A percentile compares a stretch with the other conserved stretches of the same genome.
These are phyloP conservation scores for Urochloa ruziziensis DNA, from an alignment of 176 grass and related monocot genomes.

Conservation along the genomic window DNA sequence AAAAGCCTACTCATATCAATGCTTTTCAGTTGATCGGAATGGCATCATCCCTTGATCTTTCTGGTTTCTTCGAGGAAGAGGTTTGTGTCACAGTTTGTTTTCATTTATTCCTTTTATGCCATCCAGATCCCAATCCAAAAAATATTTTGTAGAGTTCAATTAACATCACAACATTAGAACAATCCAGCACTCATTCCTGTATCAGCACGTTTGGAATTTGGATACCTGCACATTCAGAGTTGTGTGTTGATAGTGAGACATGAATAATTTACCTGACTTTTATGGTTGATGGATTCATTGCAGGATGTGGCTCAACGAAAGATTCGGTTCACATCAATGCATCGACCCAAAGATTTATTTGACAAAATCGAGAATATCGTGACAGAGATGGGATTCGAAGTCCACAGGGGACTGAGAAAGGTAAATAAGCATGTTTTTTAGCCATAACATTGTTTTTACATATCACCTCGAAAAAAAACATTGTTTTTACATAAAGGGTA, in stretches of 20 bases:
- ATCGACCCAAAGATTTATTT: conserved; percentile 62
- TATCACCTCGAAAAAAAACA: too few relatives aligned
- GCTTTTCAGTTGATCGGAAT: conserved; percentile 94
- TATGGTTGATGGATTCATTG: conserved; percentile 18
- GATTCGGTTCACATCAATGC: conserved; percentile 74
- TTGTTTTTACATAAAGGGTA: neutral
- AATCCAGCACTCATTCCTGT: neutral
- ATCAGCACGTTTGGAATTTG: neutral
- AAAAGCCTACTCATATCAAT: conserved; percentile 64
- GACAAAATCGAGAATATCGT: conserved; percentile 57
- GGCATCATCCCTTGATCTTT: conserved; percentile 82
- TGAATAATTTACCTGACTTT: conserved; percentile 7
- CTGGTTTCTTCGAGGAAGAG: conserved; percentile 93
- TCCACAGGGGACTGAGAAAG: conserved; percentile 50
- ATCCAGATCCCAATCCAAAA: neutral
- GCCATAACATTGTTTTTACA: neutral
- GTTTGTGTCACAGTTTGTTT: conserved; percentile 41
- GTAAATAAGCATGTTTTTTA: conserved; percentile 27
- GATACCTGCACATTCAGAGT: neutral
- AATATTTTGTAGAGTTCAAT: neutral
- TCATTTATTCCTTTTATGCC: neutral
- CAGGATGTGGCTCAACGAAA: conserved; percentile 73
- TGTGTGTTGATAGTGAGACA: neutral
- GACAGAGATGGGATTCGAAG: conserved; percentile 67
- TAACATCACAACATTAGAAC: neutral